Base-by-base conservation (phyloP, 306 rosid genomes). In the Vigna mungo region DNA sequence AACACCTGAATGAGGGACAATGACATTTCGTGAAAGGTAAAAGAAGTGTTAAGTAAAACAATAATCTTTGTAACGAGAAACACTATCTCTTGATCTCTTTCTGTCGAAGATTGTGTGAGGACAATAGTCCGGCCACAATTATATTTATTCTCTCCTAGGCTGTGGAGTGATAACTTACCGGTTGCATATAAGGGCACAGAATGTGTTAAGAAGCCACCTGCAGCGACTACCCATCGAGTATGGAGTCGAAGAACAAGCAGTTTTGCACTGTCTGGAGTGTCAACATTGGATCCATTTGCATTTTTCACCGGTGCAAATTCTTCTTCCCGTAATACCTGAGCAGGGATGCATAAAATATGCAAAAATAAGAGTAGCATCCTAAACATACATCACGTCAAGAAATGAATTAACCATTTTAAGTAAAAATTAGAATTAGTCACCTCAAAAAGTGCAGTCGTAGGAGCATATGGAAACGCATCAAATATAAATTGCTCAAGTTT, bases 291-390 rank as follows among this genome's bases (percentile, higher is more conserved):
- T 47, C 97, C 97, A 21, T 87, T 92, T 23, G 96, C 97, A 85
- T 92, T 92, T 86, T 96, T 96, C 36, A 96, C 99, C 0, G 99
- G 98, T 13, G 99, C 99, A 82, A 96, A 96, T 82, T 96, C 99
- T 80, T 96, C 99, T 61, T 96, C 99, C 3, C 99, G 89, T 69
- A 85, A 78, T 47, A 96, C 88, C 98, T 94, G 81, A 78, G 71
- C 23, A 72, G 73, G 60, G 44, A 77, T 13, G 72, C 83, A 85
- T 78, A 75, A 39, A 71, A 11, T 54, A 79, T 49, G 55, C 73
- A 44, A 52, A 11, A 72, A 17, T 46, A 71, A 80, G 63, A 69
- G 71, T 32, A 32, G 65, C 60, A 59, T 74, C 52, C 54, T 64
- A 56, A 74, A 61, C 69, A 81, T 9, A 25, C 37, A 58, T 76